Percentiles rank a stretch among this genome's conserved stretches.
These are phyloP conservation scores for Claviceps purpurea DNA, from an alignment of 2,329 filamentous ascomycete species.

Conservation along the genomic window DNA sequence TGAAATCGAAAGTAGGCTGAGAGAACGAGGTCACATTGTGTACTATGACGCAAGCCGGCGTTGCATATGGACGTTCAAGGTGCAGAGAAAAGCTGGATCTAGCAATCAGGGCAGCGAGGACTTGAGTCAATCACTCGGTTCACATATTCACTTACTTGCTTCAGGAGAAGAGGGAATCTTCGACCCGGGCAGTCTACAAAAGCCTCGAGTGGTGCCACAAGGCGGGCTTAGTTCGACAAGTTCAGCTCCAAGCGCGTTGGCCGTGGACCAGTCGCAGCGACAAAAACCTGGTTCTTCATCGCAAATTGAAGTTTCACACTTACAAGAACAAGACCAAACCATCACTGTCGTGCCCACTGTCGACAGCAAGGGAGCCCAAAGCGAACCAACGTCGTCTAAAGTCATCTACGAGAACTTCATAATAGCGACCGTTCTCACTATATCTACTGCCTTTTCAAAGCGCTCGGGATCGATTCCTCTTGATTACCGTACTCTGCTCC, in stretches of 20 bases:
- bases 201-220: conserved; percentile 27
- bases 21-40: conserved; percentile 39
- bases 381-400: conserved; percentile 18
- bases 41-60: conserved; percentile 37
- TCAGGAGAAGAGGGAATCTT: conserved; percentile 36
- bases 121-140: conserved; percentile 28
- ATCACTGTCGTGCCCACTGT: conserved; percentile 14
- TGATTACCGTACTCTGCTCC: conserved; percentile 38
- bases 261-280: conserved; percentile 23
- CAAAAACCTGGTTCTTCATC: conserved; percentile 7
- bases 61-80: conserved; percentile 41
- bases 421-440: conserved; percentile 35
- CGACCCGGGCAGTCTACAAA: conserved; percentile 35
- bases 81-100: conserved; percentile 28
- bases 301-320: conserved; percentile 2
- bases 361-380: conserved; percentile 10
- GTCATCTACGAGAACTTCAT: conserved; percentile 42
- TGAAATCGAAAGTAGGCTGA: conserved; percentile 37
- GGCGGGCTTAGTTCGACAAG: conserved; percentile 31
- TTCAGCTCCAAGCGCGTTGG: conserved; percentile 28
- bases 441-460: conserved; percentile 36
- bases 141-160: conserved; percentile 29
- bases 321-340: conserved; percentile 16
- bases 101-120: conserved; percentile 10
- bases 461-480: conserved; percentile 36